Percentiles rank a stretch among this genome's conserved stretches.
Conservation (phyloP, 352 stramenopile species). For the Phytophthora tubulina region DNA sequence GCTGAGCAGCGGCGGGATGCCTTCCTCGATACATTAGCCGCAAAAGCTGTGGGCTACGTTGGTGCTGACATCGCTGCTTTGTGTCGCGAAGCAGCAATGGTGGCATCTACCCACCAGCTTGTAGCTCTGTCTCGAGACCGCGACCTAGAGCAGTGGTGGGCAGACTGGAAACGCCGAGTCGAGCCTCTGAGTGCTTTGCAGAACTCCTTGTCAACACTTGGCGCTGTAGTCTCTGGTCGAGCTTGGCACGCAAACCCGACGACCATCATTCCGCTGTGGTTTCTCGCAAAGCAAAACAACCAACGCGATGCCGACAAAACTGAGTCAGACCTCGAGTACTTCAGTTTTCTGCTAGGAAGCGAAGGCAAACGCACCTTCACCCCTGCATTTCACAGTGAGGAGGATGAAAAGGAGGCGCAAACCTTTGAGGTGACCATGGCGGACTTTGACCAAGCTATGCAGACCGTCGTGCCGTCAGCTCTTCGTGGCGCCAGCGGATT, state of each 20-base stretch:
- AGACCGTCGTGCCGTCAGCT: constrained; percentile 69
- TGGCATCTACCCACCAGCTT: constrained; percentile 73
- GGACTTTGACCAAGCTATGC: constrained; percentile 85
- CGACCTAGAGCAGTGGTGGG: constrained; percentile 71
- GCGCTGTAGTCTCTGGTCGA: constrained; percentile 53
- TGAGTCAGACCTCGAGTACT: constrained; percentile 44
- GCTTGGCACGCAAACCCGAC: constrained; percentile 71
- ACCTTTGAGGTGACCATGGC: constrained; percentile 68
- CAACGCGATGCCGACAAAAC: background rate
- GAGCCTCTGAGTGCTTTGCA: constrained; percentile 41
- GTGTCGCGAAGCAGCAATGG: constrained; percentile 75
- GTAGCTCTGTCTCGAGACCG: constrained; percentile 60
- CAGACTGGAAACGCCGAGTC: constrained; percentile 58
- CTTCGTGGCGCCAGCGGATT: constrained; percentile 70
- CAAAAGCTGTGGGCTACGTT: constrained; percentile 77
- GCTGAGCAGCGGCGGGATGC: constrained; percentile 24
- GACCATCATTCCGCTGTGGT: constrained; percentile 81
- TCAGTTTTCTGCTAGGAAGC: constrained; percentile 53
- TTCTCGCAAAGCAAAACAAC: constrained; percentile 51
- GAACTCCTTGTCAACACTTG: constrained; percentile 43
- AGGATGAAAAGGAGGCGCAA: constrained; percentile 7
- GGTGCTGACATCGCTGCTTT: constrained; percentile 84
- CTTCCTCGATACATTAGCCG: constrained; percentile 54
- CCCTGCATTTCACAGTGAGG: background rate
- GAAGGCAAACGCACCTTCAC: constrained; percentile 4